Conservation (phyloP, 2,329 filamentous ascomycete genomes). For the Davidsoniella eucalypti region DNA sequence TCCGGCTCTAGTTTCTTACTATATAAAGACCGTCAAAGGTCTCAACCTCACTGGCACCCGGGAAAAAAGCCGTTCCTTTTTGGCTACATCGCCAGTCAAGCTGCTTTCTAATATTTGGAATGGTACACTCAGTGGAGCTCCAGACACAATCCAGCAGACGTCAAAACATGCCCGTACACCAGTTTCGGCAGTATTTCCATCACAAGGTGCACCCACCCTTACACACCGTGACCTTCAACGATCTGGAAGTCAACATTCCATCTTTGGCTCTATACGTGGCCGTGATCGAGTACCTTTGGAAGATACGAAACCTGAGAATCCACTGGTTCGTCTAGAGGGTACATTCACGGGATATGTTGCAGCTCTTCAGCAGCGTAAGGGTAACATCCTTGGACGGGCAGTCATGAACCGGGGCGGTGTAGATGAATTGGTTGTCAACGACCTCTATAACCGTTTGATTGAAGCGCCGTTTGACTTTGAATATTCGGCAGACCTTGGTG, state of each 20-base stretch:
- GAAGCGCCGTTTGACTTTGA: conserved; percentile 70
- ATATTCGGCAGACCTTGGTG: conserved; percentile 53
- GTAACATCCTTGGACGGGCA: conserved; percentile 65
- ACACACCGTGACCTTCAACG: conserved; percentile 22
- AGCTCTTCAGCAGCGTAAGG: conserved; percentile 68
- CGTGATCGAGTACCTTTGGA: conserved; percentile 27
- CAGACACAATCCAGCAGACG: conserved; percentile 18
- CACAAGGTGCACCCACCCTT: conserved; percentile 19
- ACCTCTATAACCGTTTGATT: conserved; percentile 75
- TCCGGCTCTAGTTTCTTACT: conserved; percentile 56
- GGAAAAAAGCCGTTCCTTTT: conserved; percentile 50
- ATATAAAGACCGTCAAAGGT: conserved; percentile 59
- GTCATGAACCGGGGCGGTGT: conserved; percentile 47
- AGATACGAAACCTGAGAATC: conserved; percentile 42
- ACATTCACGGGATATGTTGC: conserved; percentile 72
- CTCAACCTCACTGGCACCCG: conserved; percentile 46
- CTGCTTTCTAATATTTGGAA: conserved; percentile 70
- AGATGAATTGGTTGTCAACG: conserved; percentile 70
- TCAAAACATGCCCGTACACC: conserved; percentile 27
- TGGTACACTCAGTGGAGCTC: conserved; percentile 25
- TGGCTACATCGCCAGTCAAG: conserved; percentile 78
- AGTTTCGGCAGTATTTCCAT: conserved; percentile 21
- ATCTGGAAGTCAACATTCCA: conserved; percentile 33
- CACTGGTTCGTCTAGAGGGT: conserved; percentile 61
- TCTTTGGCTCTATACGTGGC: conserved; percentile 38